Evolutionary conservation across 257 asterid species (phyloP).

Genomic region (Anisodus acutangulus): DNA sequence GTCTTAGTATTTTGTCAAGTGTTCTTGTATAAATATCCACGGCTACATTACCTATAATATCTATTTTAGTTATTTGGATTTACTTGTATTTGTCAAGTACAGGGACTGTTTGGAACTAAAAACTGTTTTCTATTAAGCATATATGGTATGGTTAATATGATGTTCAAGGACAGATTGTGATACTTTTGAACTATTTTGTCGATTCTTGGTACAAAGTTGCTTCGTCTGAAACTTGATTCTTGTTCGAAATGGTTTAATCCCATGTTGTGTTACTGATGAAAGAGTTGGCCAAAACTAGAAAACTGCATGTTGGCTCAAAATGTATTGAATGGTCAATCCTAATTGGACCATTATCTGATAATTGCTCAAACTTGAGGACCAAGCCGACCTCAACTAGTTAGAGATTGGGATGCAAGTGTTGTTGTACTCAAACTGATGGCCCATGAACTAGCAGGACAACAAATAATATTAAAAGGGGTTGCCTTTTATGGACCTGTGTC

Average conservation of each 20-base stretch:
- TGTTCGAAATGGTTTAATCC: background rate
- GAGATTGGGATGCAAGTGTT: background rate
- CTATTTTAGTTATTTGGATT: background rate
- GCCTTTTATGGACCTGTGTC: background rate
- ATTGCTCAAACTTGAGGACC: constrained; percentile 17
- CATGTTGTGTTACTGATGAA: background rate
- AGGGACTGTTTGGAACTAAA: background rate
- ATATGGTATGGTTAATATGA: background rate
- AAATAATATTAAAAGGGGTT: background rate
- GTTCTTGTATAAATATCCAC: background rate
- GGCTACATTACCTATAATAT: background rate
- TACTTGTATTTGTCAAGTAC: background rate
- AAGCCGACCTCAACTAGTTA: background rate
- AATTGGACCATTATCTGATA: background rate
- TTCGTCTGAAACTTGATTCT: background rate
- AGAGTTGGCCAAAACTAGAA: background rate
- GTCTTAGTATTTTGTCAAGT: background rate
- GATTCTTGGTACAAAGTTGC: constrained; percentile 7
- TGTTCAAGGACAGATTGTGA: background rate
- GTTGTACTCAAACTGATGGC: background rate
- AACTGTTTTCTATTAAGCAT: background rate
- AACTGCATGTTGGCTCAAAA: background rate
- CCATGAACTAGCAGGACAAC: background rate
- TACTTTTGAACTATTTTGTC: background rate
- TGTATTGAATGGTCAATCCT: background rate